Evolutionary conservation across 2,329 filamentous ascomycete genomes (phyloP).

Genomic region (Phyllosticta ampelicida): DNA sequence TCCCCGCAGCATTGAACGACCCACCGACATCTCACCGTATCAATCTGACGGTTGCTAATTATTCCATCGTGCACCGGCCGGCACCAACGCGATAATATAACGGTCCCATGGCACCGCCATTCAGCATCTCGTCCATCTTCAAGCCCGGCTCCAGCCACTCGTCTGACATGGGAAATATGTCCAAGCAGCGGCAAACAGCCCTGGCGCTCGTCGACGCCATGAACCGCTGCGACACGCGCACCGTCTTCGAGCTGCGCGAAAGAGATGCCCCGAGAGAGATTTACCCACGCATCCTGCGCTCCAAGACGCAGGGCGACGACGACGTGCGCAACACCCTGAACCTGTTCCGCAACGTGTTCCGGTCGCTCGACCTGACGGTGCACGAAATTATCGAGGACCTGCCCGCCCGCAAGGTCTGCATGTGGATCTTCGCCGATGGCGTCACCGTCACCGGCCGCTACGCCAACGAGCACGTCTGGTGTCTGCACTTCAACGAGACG

Average conservation of each 20-base stretch:
- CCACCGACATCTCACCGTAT: not conserved
- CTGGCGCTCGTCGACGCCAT: conserved; percentile 10
- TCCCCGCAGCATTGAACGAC: not conserved
- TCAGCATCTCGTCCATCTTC: not conserved
- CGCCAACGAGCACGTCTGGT: conserved; percentile 12
- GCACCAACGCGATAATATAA: not conserved
- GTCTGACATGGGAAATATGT: not conserved
- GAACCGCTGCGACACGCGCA: conserved; percentile 7
- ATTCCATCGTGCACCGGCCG: too few species aligned
- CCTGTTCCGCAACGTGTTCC: conserved; percentile 6
- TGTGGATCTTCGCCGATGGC: conserved; percentile 5
- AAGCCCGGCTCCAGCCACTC: not conserved
- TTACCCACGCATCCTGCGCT: conserved; percentile 5
- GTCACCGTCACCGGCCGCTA: conserved; percentile 15
- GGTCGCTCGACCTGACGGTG: conserved; percentile 1
- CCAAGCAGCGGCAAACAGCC: conserved; percentile 19
- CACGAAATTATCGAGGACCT: conserved; percentile 8
- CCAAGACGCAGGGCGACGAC: not conserved
- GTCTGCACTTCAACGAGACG: conserved; percentile 7
- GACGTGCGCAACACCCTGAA: conserved; percentile 1
- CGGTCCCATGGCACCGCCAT: not conserved
- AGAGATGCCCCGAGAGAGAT: conserved; percentile 6
- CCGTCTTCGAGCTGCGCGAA: conserved; percentile 4
- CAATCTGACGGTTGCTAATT: not conserved
- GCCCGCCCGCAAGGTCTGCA: conserved; percentile 1